These are phyloP conservation scores for Tetrahymena elliotti DNA, from an alignment of 73 alveolate genomes.

Conservation along the genomic window DNA sequence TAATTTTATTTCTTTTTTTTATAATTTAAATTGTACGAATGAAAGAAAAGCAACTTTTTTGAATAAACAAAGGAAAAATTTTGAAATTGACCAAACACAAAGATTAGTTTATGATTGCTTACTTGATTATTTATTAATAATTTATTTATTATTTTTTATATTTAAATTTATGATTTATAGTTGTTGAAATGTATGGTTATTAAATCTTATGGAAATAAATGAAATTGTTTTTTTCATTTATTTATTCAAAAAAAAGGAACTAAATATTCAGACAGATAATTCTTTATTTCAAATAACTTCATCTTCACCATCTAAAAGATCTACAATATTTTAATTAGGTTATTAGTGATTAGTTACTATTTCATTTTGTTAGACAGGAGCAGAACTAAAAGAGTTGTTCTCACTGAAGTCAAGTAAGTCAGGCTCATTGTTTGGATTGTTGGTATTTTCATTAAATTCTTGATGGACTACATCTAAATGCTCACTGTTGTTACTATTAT, in stretches of 20 bases:
- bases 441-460: neutral
- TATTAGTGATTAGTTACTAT: neutral
- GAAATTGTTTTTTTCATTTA: too few relatives aligned
- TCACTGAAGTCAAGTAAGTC: neutral
- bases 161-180: neutral
- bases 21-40: too few relatives aligned
- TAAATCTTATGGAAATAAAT: too few relatives aligned
- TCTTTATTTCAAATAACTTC: neutral
- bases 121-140: neutral
- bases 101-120: neutral
- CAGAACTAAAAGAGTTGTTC: neutral
- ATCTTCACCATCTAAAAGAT: neutral
- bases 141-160: neutral
- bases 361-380: neutral
- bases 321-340: neutral
- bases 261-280: too few relatives aligned
- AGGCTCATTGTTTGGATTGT: neutral
- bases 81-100: neutral
- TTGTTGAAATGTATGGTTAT: neutral
- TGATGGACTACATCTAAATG: neutral
- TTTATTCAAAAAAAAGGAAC: too few relatives aligned
- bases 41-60: neutral
- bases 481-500: too few relatives aligned
- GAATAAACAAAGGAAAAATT: neutral
- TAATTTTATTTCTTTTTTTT: too few relatives aligned